These are phyloP conservation scores for Streptanthus diversifolius DNA, from an alignment of 345 rosid species.

Conservation along the genomic window DNA sequence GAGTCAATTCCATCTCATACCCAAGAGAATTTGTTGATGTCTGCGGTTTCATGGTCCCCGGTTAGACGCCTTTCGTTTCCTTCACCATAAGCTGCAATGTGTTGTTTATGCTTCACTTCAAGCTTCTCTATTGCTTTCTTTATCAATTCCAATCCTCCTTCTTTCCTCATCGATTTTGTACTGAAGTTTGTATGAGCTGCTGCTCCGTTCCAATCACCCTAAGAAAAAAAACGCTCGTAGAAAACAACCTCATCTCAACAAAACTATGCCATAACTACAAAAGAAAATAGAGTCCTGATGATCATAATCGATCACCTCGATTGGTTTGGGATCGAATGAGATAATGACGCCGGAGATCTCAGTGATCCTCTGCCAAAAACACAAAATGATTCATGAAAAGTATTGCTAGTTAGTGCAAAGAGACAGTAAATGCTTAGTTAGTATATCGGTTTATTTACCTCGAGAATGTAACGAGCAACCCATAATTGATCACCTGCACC, in stretches of 20 bases:
- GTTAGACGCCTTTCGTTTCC: slow-evolving; percentile 95
- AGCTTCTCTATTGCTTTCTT: slow-evolving; percentile 88
- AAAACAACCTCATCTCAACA: neutral
- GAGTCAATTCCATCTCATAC: slow-evolving; percentile 37
- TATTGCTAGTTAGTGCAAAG: neutral
- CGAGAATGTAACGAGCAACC: slow-evolving; percentile 91
- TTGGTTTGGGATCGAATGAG: slow-evolving; percentile 87
- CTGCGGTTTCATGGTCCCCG: slow-evolving; percentile 92
- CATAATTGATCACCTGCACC: slow-evolving; percentile 89
- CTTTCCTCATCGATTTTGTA: slow-evolving; percentile 92
- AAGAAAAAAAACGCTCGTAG: neutral
- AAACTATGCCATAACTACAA: neutral
- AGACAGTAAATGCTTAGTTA: neutral
- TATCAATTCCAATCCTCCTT: slow-evolving; percentile 75
- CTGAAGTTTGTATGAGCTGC: slow-evolving; percentile 97
- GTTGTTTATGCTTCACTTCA: slow-evolving; percentile 75
- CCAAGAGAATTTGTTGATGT: slow-evolving; percentile 81
- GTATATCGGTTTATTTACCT: slow-evolving; percentile 39
- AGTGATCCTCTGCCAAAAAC: slow-evolving; percentile 71
- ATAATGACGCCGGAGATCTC: slow-evolving; percentile 89
- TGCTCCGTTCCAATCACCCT: slow-evolving; percentile 99
- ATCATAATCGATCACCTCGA: slow-evolving; percentile 47
- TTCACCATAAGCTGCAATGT: slow-evolving; percentile 92
- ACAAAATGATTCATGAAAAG: neutral
- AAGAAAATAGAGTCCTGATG: neutral